Conservation (phyloP, 2,329 filamentous ascomycete genomes). For the Spiromastix sp. region DNA sequence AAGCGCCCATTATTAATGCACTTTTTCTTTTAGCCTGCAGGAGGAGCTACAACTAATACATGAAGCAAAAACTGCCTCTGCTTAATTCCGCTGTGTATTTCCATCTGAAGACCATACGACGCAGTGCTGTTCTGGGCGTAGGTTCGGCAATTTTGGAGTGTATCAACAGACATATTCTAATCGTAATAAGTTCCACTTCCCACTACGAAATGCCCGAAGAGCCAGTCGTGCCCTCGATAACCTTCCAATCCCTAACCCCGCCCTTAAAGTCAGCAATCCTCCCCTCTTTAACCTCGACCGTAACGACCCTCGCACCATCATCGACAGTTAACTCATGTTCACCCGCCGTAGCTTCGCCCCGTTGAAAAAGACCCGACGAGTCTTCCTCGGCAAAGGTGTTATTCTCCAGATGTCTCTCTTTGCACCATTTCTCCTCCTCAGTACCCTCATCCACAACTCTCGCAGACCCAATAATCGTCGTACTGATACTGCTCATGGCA, state of each 20-base stretch:
- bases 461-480: conserved; percentile 86
- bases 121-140: too few species aligned
- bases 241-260: conserved; percentile 70
- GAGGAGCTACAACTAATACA: too few species aligned
- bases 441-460: conserved; percentile 60
- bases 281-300: conserved; percentile 74
- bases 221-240: too few species aligned
- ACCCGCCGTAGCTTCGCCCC: conserved; percentile 25
- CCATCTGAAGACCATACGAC: too few species aligned
- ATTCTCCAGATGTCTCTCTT: conserved; percentile 74
- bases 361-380: conserved; percentile 33
- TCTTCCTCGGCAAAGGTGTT: conserved; percentile 64
- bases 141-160: too few species aligned
- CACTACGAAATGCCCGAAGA: too few species aligned
- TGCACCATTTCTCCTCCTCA: conserved; percentile 77
- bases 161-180: too few species aligned
- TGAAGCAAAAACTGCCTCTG: too few species aligned
- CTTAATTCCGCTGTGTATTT: too few species aligned
- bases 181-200: too few species aligned
- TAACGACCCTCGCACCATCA: conserved; percentile 76
- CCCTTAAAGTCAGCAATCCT: conserved; percentile 93
- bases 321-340: conserved; percentile 50
- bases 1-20: too few species aligned
- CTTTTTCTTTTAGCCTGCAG: too few species aligned
- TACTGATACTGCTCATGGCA: conserved; percentile 76